Evolutionary conservation across 2,329 filamentous ascomycete genomes (phyloP).

Genomic region (Penicillium verrucosum): DNA sequence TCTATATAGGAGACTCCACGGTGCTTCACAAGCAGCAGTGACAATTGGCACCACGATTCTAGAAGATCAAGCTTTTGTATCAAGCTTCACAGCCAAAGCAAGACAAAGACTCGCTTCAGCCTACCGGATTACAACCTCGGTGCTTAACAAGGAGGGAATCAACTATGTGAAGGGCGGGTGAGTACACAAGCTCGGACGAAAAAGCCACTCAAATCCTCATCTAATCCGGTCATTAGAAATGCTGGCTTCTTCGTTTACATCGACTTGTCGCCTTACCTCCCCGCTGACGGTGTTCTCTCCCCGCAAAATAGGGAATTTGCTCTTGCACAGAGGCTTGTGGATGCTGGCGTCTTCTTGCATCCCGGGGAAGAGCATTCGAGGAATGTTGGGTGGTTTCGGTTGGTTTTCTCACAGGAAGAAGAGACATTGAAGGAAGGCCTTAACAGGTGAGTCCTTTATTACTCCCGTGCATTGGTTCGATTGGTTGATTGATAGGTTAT

Average conservation of each 20-base stretch:
- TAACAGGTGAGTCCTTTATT: conserved; percentile 23
- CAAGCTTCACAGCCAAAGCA: conserved; percentile 27
- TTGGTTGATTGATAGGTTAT: not conserved
- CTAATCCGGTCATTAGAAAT: conserved; percentile 27
- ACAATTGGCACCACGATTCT: conserved; percentile 32
- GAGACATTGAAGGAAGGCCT: conserved; percentile 37
- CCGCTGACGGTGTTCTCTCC: conserved; percentile 9
- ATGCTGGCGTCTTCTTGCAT: conserved; percentile 51
- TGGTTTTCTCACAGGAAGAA: conserved; percentile 49
- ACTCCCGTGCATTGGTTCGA: too few species aligned
- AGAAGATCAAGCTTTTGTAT: conserved; percentile 37
- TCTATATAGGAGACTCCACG: conserved; percentile 25
- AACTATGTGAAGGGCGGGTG: conserved; percentile 36
- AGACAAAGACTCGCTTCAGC: conserved; percentile 21
- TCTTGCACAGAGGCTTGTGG: conserved; percentile 45
- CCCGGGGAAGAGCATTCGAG: conserved; percentile 46
- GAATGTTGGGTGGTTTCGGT: conserved; percentile 52
- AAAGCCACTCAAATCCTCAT: not conserved
- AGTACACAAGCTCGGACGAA: not conserved
- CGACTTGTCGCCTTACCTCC: conserved; percentile 44
- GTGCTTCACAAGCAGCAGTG: conserved; percentile 25
- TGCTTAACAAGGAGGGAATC: conserved; percentile 39
- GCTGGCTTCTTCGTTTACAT: conserved; percentile 49
- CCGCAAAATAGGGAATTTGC: conserved; percentile 42
- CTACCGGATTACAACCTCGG: conserved; percentile 31